Evolutionary conservation across 2,329 filamentous ascomycete genomes (phyloP), one percentile per base, ranked within the genome.

Genomic region (Mycocentrospora acerina): DNA sequence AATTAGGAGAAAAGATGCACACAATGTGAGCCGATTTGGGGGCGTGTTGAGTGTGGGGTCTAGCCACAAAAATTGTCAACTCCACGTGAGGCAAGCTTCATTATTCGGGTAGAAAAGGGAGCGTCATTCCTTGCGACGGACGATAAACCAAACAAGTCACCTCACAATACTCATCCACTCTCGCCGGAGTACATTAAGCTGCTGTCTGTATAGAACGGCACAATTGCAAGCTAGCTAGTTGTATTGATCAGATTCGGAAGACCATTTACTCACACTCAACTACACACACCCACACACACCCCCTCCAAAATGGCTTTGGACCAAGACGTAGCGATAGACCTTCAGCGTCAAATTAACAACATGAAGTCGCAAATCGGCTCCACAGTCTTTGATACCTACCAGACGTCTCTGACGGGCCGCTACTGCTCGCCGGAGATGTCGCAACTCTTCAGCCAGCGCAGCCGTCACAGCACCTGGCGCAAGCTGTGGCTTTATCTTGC

Each of bases 401-500:
- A 59, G 42, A 59, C 55, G 18, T 56, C 55, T 37, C 48, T 59
- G 19, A 56, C 53, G 3, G 48, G 52, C n/a, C 57, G 88, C 56
- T 93, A 93, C 74, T 83, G 82, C 69, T 86, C 74, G 53, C 63
- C 67, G 34, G 64, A 66, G 47, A 69, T 69, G 66, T 66, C 83
- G 57, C 77, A 79, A 50, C 80, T 95, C 46, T 96, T 95, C 75
- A 85, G 83, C 54, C 81, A 84, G 42, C 81, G 88, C 29, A 84
- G 81, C 37, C 79, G 89, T 19, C 82, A 83, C 66, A 83, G 81
- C 28, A 89, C 82, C 38, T 94, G 89, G 89, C 82, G 90, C 49
- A 78, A 87, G 64, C 80, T 95, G 13, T 96, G 90, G 90, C 73
- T 91, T 29, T 83, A 78, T 70, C 84, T 95, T 9, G 90, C 90